Percentiles rank a stretch among this genome's conserved stretches.
Evolutionary conservation across 1,284 basidiomycete genomes (phyloP).

Genomic region (Boletus semigastroideus): DNA sequence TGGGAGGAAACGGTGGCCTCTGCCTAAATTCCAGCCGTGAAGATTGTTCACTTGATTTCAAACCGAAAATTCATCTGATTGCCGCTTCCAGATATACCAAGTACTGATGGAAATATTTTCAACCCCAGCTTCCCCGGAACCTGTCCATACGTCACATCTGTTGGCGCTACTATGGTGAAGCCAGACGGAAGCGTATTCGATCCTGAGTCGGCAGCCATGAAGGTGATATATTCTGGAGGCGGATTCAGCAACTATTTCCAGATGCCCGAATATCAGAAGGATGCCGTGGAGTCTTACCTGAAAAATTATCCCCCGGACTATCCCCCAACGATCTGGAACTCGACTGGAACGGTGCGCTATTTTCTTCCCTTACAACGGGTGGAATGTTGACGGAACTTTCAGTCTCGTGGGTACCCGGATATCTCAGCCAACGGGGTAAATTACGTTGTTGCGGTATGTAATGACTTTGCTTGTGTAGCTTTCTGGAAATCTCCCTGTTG

Average conservation of each 20-base stretch:
- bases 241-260: slow-evolving; percentile 46
- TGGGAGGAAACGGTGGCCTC: slow-evolving; percentile 39
- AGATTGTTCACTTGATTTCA: not conserved
- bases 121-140: slow-evolving; percentile 40
- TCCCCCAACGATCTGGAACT: slow-evolving; percentile 38
- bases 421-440: slow-evolving; percentile 41
- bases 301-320: slow-evolving; percentile 28
- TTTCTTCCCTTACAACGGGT: not conserved
- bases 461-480: too few relatives aligned
- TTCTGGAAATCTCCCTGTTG: not conserved
- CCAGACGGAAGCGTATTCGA: slow-evolving; percentile 32
- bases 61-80: not conserved
- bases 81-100: slow-evolving; percentile 4
- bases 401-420: slow-evolving; percentile 46
- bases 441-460: slow-evolving; percentile 35
- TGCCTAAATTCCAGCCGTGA: slow-evolving; percentile 44
- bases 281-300: slow-evolving; percentile 24
- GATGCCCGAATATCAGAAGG: slow-evolving; percentile 38
- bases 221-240: slow-evolving; percentile 45
- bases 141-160: slow-evolving; percentile 47
- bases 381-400: not conserved
- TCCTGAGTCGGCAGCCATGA: slow-evolving; percentile 37
- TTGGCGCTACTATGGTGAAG: slow-evolving; percentile 48
- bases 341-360: slow-evolving; percentile 40
- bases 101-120: slow-evolving; percentile 37